Evolutionary conservation across 2,329 filamentous ascomycete species (phyloP).

Genomic region (Aspergillus glaucus): DNA sequence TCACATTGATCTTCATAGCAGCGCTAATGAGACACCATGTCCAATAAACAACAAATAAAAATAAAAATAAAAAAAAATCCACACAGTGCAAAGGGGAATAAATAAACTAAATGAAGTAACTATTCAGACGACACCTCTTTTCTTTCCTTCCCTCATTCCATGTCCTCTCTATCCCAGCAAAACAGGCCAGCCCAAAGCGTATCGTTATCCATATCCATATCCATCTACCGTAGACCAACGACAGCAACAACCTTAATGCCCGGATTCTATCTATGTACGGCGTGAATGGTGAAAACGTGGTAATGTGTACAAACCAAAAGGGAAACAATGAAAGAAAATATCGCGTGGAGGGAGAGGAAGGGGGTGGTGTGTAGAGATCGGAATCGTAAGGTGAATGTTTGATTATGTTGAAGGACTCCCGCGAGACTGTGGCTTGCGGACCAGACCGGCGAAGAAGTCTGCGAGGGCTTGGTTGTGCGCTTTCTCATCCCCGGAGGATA

Average conservation of each 20-base stretch:
- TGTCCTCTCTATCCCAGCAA: no score
- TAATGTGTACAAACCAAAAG: conserved; percentile 10
- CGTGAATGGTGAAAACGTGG: not conserved
- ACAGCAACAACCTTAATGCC: conserved; percentile 39
- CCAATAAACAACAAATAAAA: not conserved
- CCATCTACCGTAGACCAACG: conserved; percentile 4
- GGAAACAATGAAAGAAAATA: conserved; percentile 12
- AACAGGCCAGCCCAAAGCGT: no score
- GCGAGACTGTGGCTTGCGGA: conserved; percentile 45
- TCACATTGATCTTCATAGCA: conserved; percentile 2
- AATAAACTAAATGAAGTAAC: not conserved
- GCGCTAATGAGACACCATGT: conserved; percentile 3
- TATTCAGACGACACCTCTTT: conserved; percentile 2
- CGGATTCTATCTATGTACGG: conserved; percentile 52
- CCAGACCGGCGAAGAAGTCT: conserved; percentile 54
- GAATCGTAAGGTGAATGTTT: not conserved
- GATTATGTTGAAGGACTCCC: conserved; percentile 29
- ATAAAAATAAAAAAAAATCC: not conserved
- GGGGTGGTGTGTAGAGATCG: not conserved
- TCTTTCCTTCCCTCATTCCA: not conserved
- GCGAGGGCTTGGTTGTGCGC: conserved; percentile 55
- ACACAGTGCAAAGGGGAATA: conserved; percentile 9
- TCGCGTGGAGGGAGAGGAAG: not conserved
- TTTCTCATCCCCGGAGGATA: conserved; percentile 39
- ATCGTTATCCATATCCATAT: conserved; percentile 4